phyloP scores from a whole-genome alignment of 2,329 filamentous ascomycete genomes.

The Hirsutella rhossiliensis region DNA sequence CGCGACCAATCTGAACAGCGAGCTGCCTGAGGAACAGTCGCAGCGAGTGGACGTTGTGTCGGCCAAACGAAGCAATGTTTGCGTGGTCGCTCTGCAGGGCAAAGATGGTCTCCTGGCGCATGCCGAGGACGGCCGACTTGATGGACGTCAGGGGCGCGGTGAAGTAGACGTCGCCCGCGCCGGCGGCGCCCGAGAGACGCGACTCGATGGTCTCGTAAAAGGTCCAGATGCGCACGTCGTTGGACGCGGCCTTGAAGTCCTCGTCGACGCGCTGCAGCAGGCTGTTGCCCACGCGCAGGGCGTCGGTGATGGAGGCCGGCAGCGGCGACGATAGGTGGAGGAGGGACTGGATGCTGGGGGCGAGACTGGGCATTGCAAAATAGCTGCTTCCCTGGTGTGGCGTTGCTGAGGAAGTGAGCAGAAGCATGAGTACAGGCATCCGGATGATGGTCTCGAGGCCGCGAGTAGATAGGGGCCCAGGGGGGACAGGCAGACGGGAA shows the following conservation, averaged over 20 bases:
- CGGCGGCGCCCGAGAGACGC: slow-evolving; percentile 28
- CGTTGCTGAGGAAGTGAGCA: slow-evolving; percentile 25
- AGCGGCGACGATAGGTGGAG: slow-evolving; percentile 39
- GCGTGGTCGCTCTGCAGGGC: slow-evolving; percentile 43
- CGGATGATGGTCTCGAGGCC: no score
- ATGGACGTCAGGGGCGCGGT: slow-evolving; percentile 47
- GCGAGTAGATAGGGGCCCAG: no score
- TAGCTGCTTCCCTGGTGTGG: slow-evolving; percentile 53
- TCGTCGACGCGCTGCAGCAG: slow-evolving; percentile 37
- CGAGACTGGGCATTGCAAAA: slow-evolving; percentile 44
- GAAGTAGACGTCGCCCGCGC: slow-evolving; percentile 36
- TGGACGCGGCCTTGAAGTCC: slow-evolving; percentile 41
- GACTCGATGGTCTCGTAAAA: slow-evolving; percentile 53
- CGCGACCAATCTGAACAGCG: slow-evolving; percentile 17
- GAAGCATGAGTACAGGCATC: slow-evolving; percentile 7
- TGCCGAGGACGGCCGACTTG: slow-evolving; percentile 39
- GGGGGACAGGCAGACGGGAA: no score
- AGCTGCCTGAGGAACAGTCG: slow-evolving; percentile 24
- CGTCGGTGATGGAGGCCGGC: slow-evolving; percentile 34
- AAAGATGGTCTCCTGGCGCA: slow-evolving; percentile 38
- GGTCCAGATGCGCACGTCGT: slow-evolving; percentile 49
- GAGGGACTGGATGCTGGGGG: slow-evolving; percentile 38
- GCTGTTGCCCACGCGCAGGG: slow-evolving; percentile 38
- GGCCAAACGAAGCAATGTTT: slow-evolving; percentile 41
- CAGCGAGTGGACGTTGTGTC: slow-evolving; percentile 35